A percentile compares a stretch with the other conserved stretches of the same genome.
These are phyloP conservation scores for Aspergillus bridgeri DNA, from an alignment of 495 filamentous ascomycete species.

Conservation along the genomic window DNA sequence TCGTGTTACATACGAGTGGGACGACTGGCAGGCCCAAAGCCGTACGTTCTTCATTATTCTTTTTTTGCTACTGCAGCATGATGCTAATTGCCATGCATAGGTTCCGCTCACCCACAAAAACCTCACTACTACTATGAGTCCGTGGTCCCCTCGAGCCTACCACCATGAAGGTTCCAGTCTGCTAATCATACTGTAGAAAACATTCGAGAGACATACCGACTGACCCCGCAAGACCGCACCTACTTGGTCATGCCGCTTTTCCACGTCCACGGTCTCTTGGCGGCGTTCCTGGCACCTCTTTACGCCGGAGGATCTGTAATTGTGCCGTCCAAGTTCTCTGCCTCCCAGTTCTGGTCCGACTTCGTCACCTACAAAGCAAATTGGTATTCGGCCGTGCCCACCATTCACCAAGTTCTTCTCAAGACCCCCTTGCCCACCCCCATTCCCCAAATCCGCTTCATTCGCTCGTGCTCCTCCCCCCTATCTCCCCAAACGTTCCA, in stretches of 20 bases:
- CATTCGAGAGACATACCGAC: constrained; percentile 68
- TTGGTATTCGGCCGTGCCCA: constrained; percentile 87
- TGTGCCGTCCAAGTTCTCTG: constrained; percentile 74
- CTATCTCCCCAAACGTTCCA: constrained; percentile 74
- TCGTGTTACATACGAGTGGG: constrained; percentile 74
- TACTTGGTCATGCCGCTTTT: constrained; percentile 90
- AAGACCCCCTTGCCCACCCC: constrained; percentile 60
- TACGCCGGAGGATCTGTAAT: constrained; percentile 69
- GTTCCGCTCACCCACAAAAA: constrained; percentile 77
- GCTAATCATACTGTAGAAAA: constrained; percentile 48
- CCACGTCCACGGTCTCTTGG: constrained; percentile 82
- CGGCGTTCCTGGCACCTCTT: constrained; percentile 72
- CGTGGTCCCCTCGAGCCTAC: constrained; percentile 15
- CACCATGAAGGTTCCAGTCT: background rate
- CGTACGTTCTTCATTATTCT: constrained; percentile 30
- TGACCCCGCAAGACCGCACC: constrained; percentile 66
- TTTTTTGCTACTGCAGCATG: background rate
- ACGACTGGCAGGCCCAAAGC: constrained; percentile 84
- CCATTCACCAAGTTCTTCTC: constrained; percentile 85
- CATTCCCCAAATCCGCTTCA: constrained; percentile 73
- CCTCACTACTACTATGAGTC: constrained; percentile 69
- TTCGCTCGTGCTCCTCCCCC: constrained; percentile 80
- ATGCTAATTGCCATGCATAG: constrained; percentile 19
- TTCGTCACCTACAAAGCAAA: constrained; percentile 68
- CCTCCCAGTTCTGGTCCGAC: constrained; percentile 74